Evolutionary conservation across 2,329 filamentous ascomycete genomes (phyloP).

Genomic region (Beauveria sp.): DNA sequence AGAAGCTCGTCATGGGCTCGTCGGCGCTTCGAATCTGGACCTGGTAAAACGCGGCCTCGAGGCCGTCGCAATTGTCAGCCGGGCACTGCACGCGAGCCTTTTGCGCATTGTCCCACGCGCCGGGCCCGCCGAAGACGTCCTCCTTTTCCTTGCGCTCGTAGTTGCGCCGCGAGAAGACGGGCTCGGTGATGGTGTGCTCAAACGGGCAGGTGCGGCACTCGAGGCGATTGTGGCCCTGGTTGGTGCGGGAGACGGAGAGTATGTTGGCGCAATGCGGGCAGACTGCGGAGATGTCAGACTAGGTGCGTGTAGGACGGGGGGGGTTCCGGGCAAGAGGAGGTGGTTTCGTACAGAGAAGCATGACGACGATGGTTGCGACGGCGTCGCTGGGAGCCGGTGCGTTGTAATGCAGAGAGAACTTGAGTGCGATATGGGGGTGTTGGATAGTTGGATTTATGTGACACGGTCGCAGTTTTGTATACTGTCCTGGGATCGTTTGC

Average conservation of each 20-base stretch:
- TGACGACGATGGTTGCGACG: constrained; percentile 26
- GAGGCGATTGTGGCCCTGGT: constrained; percentile 65
- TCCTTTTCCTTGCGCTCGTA: constrained; percentile 84
- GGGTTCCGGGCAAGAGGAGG: neutral
- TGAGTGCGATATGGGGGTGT: too few species aligned
- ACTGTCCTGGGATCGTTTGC: neutral
- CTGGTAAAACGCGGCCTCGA: constrained; percentile 88
- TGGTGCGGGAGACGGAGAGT: constrained; percentile 61
- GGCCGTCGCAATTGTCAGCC: constrained; percentile 69
- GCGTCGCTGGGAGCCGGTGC: neutral
- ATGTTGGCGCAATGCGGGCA: constrained; percentile 80
- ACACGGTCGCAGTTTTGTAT: neutral
- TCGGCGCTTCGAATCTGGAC: constrained; percentile 97
- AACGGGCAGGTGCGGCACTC: constrained; percentile 95
- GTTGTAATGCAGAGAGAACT: neutral
- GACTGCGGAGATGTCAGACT: constrained; percentile 40
- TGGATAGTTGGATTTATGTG: too few species aligned
- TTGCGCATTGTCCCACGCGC: constrained; percentile 86
- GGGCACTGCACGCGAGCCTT: constrained; percentile 78
- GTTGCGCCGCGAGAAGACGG: constrained; percentile 73
- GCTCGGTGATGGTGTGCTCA: constrained; percentile 71
- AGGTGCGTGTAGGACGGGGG: neutral
- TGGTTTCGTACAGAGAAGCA: constrained; percentile 56
- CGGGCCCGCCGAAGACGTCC: constrained; percentile 80
- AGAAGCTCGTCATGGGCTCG: constrained; percentile 97